Percentiles rank a stretch among this genome's conserved stretches.
These are phyloP conservation scores for Starmera amethionina DNA, from an alignment of 805 yeast genomes.

Conservation along the genomic window DNA sequence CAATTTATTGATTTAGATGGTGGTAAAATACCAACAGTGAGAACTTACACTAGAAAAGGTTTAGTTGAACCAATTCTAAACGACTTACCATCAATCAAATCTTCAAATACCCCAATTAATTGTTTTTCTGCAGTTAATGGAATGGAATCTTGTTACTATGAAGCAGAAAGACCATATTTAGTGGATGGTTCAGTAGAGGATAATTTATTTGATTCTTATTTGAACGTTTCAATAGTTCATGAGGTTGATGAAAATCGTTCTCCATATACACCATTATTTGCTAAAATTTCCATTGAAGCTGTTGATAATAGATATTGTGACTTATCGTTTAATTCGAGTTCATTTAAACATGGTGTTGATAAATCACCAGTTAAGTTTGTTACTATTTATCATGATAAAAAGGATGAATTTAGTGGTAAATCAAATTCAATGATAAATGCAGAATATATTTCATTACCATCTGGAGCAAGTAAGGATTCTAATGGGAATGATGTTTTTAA, in stretches of 20 bases:
- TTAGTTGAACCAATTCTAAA: constrained; percentile 34
- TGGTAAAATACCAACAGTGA: constrained; percentile 25
- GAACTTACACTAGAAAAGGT: constrained; percentile 42
- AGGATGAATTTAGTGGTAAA: constrained; percentile 13
- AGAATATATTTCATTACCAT: constrained; percentile 4
- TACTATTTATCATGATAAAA: constrained; percentile 32
- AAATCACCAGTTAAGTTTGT: constrained; percentile 58
- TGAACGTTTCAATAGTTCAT: constrained; percentile 40
- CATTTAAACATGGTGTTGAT: constrained; percentile 16
- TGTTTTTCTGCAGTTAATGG: constrained; percentile 36
- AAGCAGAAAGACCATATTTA: constrained; percentile 38
- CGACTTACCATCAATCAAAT: constrained; percentile 59
- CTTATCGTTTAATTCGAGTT: constrained; percentile 42
- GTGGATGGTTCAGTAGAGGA: constrained; percentile 26
- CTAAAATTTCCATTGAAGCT: constrained; percentile 48
- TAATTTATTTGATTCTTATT: constrained; percentile 29
- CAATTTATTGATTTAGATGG: constrained; percentile 45
- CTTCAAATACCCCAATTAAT: constrained; percentile 15
- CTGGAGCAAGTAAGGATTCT: constrained; percentile 21
- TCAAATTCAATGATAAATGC: neutral
- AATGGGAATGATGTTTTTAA: constrained; percentile 40
- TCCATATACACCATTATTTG: constrained; percentile 54
- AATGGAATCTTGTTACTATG: constrained; percentile 42
- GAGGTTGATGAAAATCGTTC: constrained; percentile 39
- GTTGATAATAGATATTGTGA: constrained; percentile 57